Evolutionary conservation across 1,139 yeast genomes (phyloP).

Genomic region (Hanseniaspora sp.): DNA sequence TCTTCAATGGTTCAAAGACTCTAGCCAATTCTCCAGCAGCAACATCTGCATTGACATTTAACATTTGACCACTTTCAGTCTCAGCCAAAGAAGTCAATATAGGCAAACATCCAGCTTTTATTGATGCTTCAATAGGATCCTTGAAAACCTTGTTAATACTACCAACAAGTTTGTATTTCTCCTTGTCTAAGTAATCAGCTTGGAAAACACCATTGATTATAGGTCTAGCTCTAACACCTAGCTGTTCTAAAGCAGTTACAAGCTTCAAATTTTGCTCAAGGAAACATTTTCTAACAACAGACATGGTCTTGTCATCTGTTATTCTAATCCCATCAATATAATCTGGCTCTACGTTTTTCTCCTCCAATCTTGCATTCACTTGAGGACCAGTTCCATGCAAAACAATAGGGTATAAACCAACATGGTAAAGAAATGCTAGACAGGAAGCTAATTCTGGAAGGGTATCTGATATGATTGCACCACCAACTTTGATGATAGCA

Average conservation of each 20-base stretch:
- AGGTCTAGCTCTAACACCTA: constrained; percentile 97
- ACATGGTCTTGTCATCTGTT: constrained; percentile 90
- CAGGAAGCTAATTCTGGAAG: constrained; percentile 89
- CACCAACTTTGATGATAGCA: constrained; percentile 97
- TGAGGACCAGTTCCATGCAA: constrained; percentile 99
- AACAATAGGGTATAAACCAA: constrained; percentile 91
- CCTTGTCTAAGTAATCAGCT: constrained; percentile 84
- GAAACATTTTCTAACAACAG: constrained; percentile 89
- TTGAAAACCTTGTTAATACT: constrained; percentile 77
- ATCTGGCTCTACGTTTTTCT: constrained; percentile 91
- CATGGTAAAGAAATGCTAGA: constrained; percentile 89
- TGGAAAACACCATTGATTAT: constrained; percentile 95
- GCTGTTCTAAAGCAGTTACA: constrained; percentile 88
- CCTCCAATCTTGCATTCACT: constrained; percentile 83
- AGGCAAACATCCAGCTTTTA: constrained; percentile 92
- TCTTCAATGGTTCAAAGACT: constrained; percentile 90
- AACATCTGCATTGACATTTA: constrained; percentile 95
- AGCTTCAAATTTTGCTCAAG: constrained; percentile 86
- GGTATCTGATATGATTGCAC: constrained; percentile 94
- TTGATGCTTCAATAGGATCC: constrained; percentile 86
- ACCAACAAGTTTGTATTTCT: constrained; percentile 87
- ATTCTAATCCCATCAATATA: constrained; percentile 94
- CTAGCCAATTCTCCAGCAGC: constrained; percentile 98
- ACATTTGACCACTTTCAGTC: constrained; percentile 88
- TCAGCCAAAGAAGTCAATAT: constrained; percentile 93